These are phyloP conservation scores for Globisporangium nagaii DNA, from an alignment of 352 stramenopile genomes.

Conservation along the genomic window DNA sequence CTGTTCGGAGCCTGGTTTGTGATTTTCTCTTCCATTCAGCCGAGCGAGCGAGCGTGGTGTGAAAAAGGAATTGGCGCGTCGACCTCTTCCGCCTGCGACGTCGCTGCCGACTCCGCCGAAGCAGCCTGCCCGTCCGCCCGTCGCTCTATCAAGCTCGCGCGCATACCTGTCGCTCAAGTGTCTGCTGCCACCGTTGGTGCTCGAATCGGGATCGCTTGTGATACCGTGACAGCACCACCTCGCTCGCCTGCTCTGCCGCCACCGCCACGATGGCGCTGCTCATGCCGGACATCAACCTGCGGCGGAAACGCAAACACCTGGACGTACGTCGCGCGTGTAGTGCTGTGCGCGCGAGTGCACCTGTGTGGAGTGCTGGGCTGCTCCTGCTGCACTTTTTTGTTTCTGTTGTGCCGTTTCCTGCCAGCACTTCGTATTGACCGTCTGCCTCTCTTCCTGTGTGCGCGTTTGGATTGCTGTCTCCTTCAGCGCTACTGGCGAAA, in stretches of 20 bases:
- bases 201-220: background rate
- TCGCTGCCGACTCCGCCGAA: too few species aligned
- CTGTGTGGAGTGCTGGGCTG: too few species aligned
- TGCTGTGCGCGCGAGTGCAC: too few species aligned
- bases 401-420: too few species aligned
- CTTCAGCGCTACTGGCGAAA: conserved; percentile 32
- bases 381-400: background rate
- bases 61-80: background rate
- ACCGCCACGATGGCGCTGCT: conserved; percentile 36
- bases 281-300: conserved; percentile 69
- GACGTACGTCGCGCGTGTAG: conserved; percentile 27
- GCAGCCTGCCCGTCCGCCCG: background rate
- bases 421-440: conserved; percentile 1
- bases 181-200: background rate
- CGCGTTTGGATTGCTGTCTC: background rate
- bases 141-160: background rate
- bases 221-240: background rate
- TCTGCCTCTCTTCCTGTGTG: background rate
- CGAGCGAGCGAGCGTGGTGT: background rate
- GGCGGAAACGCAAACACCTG: conserved; percentile 44
- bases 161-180: background rate
- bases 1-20: background rate
- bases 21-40: conserved; percentile 3
- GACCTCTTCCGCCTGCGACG: too few species aligned
- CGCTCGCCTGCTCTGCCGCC: background rate